Percentiles rank a stretch among this genome's conserved stretches.
Evolutionary conservation across 768 basidiomycete genomes (phyloP).

Genomic region (Mycena capillaripes): DNA sequence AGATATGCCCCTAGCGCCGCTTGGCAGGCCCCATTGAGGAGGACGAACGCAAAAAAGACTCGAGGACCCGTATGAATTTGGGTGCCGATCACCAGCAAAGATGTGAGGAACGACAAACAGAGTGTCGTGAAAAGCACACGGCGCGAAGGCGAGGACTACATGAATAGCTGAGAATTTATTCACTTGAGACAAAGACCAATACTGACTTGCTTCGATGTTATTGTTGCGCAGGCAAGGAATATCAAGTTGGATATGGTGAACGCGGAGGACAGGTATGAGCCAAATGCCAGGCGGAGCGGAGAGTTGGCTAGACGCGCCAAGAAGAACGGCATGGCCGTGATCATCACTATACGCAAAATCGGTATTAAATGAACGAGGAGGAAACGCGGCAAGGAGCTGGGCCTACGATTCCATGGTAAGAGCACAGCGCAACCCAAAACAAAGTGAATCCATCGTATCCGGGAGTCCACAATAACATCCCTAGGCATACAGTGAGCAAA

Average conservation of each 20-base stretch:
- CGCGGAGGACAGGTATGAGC: slow-evolving; percentile 74
- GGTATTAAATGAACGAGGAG: background rate
- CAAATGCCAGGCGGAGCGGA: slow-evolving; percentile 68
- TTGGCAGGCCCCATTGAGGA: slow-evolving; percentile 71
- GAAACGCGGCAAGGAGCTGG: background rate
- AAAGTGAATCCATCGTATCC: slow-evolving; percentile 76
- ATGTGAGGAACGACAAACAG: slow-evolving; percentile 65
- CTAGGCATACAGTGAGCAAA: slow-evolving; percentile 14
- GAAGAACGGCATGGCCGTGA: slow-evolving; percentile 90
- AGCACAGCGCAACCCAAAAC: slow-evolving; percentile 84
- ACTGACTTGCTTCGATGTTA: slow-evolving; percentile 75
- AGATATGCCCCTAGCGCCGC: slow-evolving; percentile 80
- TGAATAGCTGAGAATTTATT: background rate
- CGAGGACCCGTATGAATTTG: slow-evolving; percentile 67
- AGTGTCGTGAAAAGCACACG: slow-evolving; percentile 68
- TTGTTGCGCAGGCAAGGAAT: slow-evolving; percentile 82
- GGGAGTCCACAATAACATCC: slow-evolving; percentile 49
- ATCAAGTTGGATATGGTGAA: slow-evolving; percentile 77
- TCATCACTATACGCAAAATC: slow-evolving; percentile 69
- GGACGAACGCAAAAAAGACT: slow-evolving; percentile 74
- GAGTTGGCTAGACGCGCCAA: slow-evolving; percentile 76
- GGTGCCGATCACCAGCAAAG: slow-evolving; percentile 76
- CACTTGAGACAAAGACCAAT: background rate
- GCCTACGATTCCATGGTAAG: slow-evolving; percentile 91
- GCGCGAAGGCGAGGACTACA: slow-evolving; percentile 71